Percentiles rank a stretch among this genome's conserved stretches.
phyloP scores from a whole-genome alignment of 495 filamentous ascomycete species.

The Penicillium coffeae region DNA sequence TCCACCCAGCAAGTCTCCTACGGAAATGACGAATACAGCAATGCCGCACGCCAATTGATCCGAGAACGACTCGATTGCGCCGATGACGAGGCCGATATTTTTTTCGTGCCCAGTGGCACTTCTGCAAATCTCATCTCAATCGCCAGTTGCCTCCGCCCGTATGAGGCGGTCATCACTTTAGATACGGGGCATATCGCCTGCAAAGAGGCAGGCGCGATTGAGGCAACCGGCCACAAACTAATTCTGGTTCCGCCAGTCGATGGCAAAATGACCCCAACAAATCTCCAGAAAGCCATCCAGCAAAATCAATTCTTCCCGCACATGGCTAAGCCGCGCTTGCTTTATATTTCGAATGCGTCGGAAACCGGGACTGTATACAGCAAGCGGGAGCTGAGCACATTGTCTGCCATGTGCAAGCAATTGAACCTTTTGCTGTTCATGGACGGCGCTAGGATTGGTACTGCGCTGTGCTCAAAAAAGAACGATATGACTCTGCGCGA shows the following conservation, averaged over 20 bases:
- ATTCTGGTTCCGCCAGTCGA: constrained; percentile 35
- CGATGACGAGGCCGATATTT: constrained; percentile 38
- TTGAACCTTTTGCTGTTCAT: constrained; percentile 34
- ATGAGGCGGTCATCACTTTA: constrained; percentile 41
- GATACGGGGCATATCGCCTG: constrained; percentile 40
- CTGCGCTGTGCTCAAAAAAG: constrained; percentile 30
- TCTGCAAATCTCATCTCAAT: constrained; percentile 44
- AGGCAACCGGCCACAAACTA: constrained; percentile 44
- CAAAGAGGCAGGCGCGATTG: constrained; percentile 45
- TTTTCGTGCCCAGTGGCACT: constrained; percentile 44
- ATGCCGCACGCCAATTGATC: constrained; percentile 30
- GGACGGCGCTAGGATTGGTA: constrained; percentile 41
- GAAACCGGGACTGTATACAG: constrained; percentile 42
- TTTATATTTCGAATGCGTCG: constrained; percentile 44
- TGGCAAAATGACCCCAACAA: constrained; percentile 39
- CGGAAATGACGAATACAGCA: constrained; percentile 34
- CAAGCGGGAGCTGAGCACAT: constrained; percentile 26
- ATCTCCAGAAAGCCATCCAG: constrained; percentile 31
- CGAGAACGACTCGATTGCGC: constrained; percentile 25
- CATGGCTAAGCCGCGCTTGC: constrained; percentile 40
- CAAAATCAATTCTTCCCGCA: constrained; percentile 44
- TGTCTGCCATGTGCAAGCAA: constrained; percentile 32
- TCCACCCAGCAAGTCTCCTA: constrained; percentile 39
- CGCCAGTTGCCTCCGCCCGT: constrained; percentile 40
- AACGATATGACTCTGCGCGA: constrained; percentile 35